Conservation (phyloP, 768 basidiomycete species). For the Kwoniella shandongensis region DNA sequence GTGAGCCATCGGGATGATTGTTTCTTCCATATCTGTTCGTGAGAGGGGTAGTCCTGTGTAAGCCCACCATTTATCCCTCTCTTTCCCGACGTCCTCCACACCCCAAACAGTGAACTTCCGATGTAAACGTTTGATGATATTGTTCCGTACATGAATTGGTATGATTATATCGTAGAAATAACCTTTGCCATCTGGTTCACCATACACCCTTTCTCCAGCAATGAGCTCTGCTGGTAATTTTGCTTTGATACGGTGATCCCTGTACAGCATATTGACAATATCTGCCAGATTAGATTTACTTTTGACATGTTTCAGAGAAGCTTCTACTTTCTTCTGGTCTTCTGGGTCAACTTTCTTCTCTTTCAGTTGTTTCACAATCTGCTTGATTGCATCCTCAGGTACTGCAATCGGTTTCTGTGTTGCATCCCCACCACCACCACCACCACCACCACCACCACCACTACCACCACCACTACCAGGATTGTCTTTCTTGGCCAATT, state of each 20-base stretch:
- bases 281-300: neutral
- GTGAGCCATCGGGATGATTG: slow-evolving; percentile 8
- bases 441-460: neutral
- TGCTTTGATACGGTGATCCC: neutral
- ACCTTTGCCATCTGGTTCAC: slow-evolving; percentile 8
- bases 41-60: slow-evolving; percentile 10
- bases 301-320: neutral
- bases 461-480: too few species aligned
- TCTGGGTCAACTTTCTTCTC: neutral
- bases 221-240: slow-evolving; percentile 3
- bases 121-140: too few species aligned
- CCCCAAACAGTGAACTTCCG: too few species aligned
- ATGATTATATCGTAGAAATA: slow-evolving; percentile 15
- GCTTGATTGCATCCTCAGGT: neutral
- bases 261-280: neutral
- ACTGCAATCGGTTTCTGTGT: neutral
- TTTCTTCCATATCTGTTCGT: slow-evolving; percentile 11
- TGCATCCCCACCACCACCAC: neutral
- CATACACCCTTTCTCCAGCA: slow-evolving; percentile 1
- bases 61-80: slow-evolving; percentile 2
- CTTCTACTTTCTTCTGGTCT: neutral
- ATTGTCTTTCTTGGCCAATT: too few species aligned
- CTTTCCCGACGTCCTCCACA: neutral
- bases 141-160: too few species aligned
- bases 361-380: neutral